phyloP scores from a whole-genome alignment of 108 stramenopile species.

The Cyclostephanos tholiformis region DNA sequence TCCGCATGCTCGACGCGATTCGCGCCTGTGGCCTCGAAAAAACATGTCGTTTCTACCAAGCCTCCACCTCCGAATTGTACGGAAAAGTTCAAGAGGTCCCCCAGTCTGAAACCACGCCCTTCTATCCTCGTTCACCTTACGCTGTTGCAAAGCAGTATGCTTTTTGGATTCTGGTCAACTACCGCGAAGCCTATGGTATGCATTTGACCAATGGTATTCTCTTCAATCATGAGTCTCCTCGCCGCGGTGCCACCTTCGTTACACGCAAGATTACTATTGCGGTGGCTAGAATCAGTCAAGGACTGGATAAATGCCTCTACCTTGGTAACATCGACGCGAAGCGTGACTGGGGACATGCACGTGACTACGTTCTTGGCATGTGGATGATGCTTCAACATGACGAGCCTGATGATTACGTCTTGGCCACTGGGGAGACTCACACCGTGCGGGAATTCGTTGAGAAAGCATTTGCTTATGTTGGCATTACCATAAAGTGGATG shows the following conservation, averaged over 20 bases:
- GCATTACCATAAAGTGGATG: conserved; percentile 87
- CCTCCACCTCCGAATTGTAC: conserved; percentile 97
- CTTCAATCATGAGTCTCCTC: conserved; percentile 99
- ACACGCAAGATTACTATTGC: conserved; percentile 97
- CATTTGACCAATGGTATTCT: conserved; percentile 96
- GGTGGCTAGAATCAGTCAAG: conserved; percentile 88
- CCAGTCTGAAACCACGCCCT: conserved; percentile 98
- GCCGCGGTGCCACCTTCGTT: conserved; percentile 98
- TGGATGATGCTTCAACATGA: conserved; percentile 99
- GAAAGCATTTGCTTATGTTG: conserved; percentile 87
- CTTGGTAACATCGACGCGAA: conserved; percentile 98
- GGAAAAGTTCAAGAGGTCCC: conserved; percentile 99
- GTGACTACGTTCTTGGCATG: conserved; percentile 99
- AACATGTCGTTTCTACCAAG: conserved; percentile 92
- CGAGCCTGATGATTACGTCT: conserved; percentile 95
- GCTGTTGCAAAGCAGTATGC: conserved; percentile 99
- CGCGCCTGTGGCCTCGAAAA: conserved; percentile 91
- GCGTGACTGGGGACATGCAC: conserved; percentile 99
- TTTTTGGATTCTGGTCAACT: conserved; percentile 98
- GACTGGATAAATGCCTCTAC: conserved; percentile 88
- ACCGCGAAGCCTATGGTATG: conserved; percentile 99
- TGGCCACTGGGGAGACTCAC: conserved; percentile 98
- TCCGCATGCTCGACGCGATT: conserved; percentile 98
- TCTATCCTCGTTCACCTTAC: conserved; percentile 99
- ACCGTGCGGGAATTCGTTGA: conserved; percentile 98